Percentiles rank a stretch among this genome's conserved stretches.
Conservation (phyloP, 2,329 filamentous ascomycete species). For the Cladosporium austrohemisphaericum region DNA sequence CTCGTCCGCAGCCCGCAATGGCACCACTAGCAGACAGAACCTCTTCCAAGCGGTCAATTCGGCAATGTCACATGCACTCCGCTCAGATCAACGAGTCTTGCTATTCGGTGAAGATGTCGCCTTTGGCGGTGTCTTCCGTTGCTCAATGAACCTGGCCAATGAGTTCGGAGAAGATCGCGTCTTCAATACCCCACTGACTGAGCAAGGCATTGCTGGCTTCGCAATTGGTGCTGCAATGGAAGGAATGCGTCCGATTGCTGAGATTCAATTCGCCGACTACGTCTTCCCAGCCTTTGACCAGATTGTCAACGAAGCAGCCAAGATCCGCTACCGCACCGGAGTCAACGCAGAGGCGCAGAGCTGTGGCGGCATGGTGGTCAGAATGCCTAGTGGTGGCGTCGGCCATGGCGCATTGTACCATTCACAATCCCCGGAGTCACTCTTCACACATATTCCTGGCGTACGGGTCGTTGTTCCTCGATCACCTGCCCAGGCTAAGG, state of each 20-base stretch:
- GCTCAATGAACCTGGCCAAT: slow-evolving; percentile 75
- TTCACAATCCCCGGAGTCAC: slow-evolving; percentile 80
- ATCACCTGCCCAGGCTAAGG: slow-evolving; percentile 84
- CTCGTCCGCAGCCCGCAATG: slow-evolving; percentile 37
- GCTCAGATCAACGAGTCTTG: slow-evolving; percentile 78
- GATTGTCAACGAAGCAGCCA: slow-evolving; percentile 88
- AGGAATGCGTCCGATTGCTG: slow-evolving; percentile 87
- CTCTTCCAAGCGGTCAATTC: slow-evolving; percentile 92
- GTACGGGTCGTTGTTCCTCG: slow-evolving; percentile 81
- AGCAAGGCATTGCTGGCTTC: slow-evolving; percentile 93
- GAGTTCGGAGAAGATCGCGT: slow-evolving; percentile 84
- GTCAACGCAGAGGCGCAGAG: slow-evolving; percentile 36
- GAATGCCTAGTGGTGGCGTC: slow-evolving; percentile 87
- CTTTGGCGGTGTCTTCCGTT: slow-evolving; percentile 89
- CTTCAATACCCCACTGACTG: slow-evolving; percentile 92
- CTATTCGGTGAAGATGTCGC: slow-evolving; percentile 96
- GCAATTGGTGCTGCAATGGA: slow-evolving; percentile 85
- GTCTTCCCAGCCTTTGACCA: slow-evolving; percentile 92
- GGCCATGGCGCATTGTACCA: slow-evolving; percentile 88
- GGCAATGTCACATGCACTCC: slow-evolving; percentile 76
- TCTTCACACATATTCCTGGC: slow-evolving; percentile 86
- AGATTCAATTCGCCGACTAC: slow-evolving; percentile 96
- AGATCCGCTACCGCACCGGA: slow-evolving; percentile 74
- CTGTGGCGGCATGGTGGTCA: slow-evolving; percentile 75
- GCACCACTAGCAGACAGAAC: slow-evolving; percentile 78